Conservation (phyloP, 2,329 filamentous ascomycete genomes). For the Capronia americana region DNA sequence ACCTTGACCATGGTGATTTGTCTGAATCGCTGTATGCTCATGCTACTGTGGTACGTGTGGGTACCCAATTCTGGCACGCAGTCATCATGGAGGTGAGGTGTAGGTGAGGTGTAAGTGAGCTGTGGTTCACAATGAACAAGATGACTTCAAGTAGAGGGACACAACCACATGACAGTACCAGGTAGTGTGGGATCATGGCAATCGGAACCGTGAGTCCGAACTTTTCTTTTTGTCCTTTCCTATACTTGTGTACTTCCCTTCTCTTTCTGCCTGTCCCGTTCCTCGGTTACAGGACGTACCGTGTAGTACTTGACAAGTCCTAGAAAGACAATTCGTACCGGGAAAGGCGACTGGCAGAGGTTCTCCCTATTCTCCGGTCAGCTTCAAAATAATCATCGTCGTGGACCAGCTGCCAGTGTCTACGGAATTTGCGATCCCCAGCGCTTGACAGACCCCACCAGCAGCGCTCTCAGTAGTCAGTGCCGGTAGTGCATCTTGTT, state of each 20-base stretch:
- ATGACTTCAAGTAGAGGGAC: neutral
- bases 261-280: neutral
- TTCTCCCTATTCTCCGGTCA: neutral
- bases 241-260: neutral
- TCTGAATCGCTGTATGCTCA: neutral
- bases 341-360: neutral
- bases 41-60: neutral
- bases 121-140: neutral
- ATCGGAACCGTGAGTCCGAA: neutral
- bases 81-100: neutral
- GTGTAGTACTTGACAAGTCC: neutral
- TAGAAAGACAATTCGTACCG: constrained; percentile 1
- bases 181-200: neutral
- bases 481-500: neutral
- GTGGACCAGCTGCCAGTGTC: neutral
- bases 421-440: neutral
- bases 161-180: neutral
- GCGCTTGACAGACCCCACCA: constrained; percentile 3
- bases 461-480: neutral
- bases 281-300: neutral
- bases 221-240: neutral
- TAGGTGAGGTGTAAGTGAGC: neutral
- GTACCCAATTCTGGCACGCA: neutral
- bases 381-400: constrained; percentile 3
- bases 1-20: neutral